phyloP scores from a whole-genome alignment of 345 rosid genomes.

The Arabidopsis thaliana region DNA sequence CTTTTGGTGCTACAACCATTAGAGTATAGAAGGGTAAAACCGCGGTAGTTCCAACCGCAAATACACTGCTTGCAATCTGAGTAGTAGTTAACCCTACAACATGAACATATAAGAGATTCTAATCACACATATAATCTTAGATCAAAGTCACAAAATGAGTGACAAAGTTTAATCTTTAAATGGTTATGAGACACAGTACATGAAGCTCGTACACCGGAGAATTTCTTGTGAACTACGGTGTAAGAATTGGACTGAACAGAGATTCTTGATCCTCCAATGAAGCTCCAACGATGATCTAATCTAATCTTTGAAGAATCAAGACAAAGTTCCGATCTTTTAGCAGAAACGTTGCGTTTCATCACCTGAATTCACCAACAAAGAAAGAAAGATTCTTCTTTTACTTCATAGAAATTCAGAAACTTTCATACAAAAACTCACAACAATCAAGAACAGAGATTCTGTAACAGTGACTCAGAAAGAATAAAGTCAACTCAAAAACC shows the following conservation, averaged over 20 bases:
- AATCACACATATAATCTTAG: not conserved
- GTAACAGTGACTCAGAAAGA: slow-evolving; percentile 8
- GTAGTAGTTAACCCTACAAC: slow-evolving; percentile 68
- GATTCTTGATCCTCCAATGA: slow-evolving; percentile 63
- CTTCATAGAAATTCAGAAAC: not conserved
- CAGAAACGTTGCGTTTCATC: slow-evolving; percentile 31
- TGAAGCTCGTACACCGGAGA: slow-evolving; percentile 63
- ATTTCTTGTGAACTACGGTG: slow-evolving; percentile 40
- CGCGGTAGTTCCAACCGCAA: slow-evolving; percentile 75
- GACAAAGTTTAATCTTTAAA: not conserved
- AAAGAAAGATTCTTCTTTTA: not conserved
- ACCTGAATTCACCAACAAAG: slow-evolving; percentile 26
- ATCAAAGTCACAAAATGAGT: not conserved
- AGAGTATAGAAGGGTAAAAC: slow-evolving; percentile 94
- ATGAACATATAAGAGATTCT: not conserved
- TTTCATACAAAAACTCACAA: not conserved
- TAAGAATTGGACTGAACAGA: slow-evolving; percentile 34
- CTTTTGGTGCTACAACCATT: slow-evolving; percentile 92
- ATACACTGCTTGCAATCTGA: slow-evolving; percentile 69
- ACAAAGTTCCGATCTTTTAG: slow-evolving; percentile 37
- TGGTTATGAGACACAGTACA: slow-evolving; percentile 53
- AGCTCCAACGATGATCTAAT: slow-evolving; percentile 57
- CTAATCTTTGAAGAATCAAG: slow-evolving; percentile 42
- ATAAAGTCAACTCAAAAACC: not conserved
- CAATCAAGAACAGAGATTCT: not conserved